Conservation (phyloP, 495 filamentous ascomycete species). For the Aspergillus bertholletiae region DNA sequence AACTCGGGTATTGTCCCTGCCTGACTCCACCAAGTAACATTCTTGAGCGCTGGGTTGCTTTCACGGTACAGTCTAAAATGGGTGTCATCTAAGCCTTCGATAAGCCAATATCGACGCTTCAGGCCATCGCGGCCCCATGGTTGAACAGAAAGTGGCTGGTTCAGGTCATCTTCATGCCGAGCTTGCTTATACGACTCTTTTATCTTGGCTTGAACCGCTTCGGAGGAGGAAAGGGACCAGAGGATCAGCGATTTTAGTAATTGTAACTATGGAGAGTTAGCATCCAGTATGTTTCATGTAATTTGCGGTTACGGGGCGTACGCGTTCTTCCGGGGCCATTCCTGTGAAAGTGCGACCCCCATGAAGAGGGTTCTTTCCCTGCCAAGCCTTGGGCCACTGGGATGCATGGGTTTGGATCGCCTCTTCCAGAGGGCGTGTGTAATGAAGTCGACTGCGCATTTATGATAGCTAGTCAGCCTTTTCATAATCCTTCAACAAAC, state of each 20-base stretch:
- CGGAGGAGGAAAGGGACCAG: constrained; percentile 89
- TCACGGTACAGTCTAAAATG: constrained; percentile 92
- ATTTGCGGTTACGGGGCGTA: constrained; percentile 44
- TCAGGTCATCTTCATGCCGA: constrained; percentile 86
- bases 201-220: constrained; percentile 73
- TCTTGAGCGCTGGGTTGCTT: constrained; percentile 74
- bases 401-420: constrained; percentile 78
- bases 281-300: neutral
- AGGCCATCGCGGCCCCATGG: constrained; percentile 90
- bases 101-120: constrained; percentile 87
- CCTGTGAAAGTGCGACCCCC: constrained; percentile 73
- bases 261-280: constrained; percentile 60
- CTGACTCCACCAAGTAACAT: constrained; percentile 86
- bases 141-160: constrained; percentile 90
- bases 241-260: constrained; percentile 77
- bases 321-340: constrained; percentile 76
- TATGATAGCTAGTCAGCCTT: constrained; percentile 3
- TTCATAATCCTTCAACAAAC: neutral
- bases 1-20: constrained; percentile 90
- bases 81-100: constrained; percentile 93
- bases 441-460: constrained; percentile 54
- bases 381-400: constrained; percentile 90
- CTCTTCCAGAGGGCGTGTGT: constrained; percentile 89
- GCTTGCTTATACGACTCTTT: constrained; percentile 86
- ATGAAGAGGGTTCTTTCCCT: constrained; percentile 76